Evolutionary conservation across 768 basidiomycete genomes (phyloP).

Genomic region (Nevesoporus exiguus): DNA sequence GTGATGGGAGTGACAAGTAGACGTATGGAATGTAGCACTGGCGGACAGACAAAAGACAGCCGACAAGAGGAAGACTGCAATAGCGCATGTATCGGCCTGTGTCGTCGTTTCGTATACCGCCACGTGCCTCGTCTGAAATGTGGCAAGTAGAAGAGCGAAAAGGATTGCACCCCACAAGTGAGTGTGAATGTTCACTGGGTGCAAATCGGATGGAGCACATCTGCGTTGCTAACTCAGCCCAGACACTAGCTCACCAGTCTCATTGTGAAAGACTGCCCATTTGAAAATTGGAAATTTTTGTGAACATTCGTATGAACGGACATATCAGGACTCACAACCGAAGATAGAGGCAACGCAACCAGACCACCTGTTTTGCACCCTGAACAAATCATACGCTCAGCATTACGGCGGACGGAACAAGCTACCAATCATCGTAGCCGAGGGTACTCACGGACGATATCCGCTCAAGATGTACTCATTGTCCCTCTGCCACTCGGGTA

Average conservation of each 20-base stretch:
- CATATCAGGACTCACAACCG: constrained; percentile 49
- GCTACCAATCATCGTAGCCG: not conserved
- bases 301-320: constrained; percentile 13
- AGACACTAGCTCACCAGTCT: constrained; percentile 50
- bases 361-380: constrained; percentile 57
- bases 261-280: constrained; percentile 68
- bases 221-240: constrained; percentile 1
- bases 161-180: constrained; percentile 70
- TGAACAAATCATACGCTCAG: constrained; percentile 25
- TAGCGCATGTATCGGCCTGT: constrained; percentile 57
- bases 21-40: constrained; percentile 72
- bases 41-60: constrained; percentile 72
- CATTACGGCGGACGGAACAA: constrained; percentile 2
- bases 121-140: constrained; percentile 52
- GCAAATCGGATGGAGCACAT: constrained; percentile 12
- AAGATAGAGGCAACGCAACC: constrained; percentile 63
- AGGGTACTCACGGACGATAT: constrained; percentile 56
- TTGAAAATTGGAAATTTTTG: constrained; percentile 14
- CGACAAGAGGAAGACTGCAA: constrained; percentile 63
- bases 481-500: constrained; percentile 68
- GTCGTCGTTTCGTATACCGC: constrained; percentile 50
- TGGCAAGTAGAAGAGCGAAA: constrained; percentile 53
- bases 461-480: constrained; percentile 71
- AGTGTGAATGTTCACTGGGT: constrained; percentile 78
- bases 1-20: constrained; percentile 66